Conservation (phyloP, 768 basidiomycete genomes). For the Collybia sp. region DNA sequence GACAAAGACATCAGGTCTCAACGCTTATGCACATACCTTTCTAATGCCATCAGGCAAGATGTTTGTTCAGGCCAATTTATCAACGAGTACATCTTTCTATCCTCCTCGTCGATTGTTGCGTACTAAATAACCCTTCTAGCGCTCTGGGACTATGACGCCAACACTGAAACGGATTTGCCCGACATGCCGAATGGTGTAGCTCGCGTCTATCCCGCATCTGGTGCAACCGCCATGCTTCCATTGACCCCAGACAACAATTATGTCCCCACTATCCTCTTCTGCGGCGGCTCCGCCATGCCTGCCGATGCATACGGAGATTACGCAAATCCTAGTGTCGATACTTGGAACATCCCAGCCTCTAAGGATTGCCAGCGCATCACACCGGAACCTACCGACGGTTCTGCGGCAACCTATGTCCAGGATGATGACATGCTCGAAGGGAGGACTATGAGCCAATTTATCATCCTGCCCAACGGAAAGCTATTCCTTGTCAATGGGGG, state of each 20-base stretch:
- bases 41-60: conserved; percentile 74
- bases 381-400: conserved; percentile 75
- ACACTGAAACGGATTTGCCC: conserved; percentile 60
- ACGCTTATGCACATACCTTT: conserved; percentile 72
- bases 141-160: conserved; percentile 49
- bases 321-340: conserved; percentile 65
- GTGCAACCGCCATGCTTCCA: conserved; percentile 86
- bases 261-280: conserved; percentile 81
- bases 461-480: conserved; percentile 74
- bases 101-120: conserved; percentile 1
- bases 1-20: conserved; percentile 68
- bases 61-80: conserved; percentile 80
- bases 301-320: conserved; percentile 75
- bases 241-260: conserved; percentile 88
- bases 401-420: conserved; percentile 51
- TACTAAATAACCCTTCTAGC: conserved; percentile 20
- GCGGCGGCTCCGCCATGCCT: conserved; percentile 82
- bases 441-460: conserved; percentile 91
- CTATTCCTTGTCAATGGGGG: conserved; percentile 84
- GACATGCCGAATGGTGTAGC: conserved; percentile 70
- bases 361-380: conserved; percentile 78
- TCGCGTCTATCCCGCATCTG: conserved; percentile 88
- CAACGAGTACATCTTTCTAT: conserved; percentile 41
- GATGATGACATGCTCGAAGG: conserved; percentile 75
- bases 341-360: conserved; percentile 68